Conservation (phyloP, 352 stramenopile species). For the Pythium vanterpoolii region DNA sequence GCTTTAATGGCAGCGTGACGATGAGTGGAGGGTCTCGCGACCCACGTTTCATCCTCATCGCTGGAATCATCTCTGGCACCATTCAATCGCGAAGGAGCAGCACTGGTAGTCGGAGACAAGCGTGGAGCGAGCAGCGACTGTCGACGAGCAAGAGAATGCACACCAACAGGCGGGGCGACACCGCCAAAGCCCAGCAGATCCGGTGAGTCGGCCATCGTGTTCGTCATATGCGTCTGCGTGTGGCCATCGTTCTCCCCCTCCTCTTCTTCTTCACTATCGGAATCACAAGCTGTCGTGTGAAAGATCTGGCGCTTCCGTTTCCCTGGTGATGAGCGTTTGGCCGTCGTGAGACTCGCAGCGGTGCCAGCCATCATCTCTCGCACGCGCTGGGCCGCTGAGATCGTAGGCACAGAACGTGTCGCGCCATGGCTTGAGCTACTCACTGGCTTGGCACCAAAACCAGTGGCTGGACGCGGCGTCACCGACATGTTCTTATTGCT, state of each 20-base stretch:
- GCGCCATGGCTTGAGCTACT: not conserved
- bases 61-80: not conserved
- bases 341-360: not conserved
- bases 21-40: not conserved
- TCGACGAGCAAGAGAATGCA: not conserved
- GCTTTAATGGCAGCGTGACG: not conserved
- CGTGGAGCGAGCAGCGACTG: not conserved
- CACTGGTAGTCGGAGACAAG: too few relatives aligned
- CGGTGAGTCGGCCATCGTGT: constrained; percentile 11
- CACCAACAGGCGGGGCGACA: constrained; percentile 9
- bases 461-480: constrained; percentile 2
- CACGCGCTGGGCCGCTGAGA: constrained; percentile 17
- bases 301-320: constrained; percentile 27
- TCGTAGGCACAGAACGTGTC: constrained; percentile 5
- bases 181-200: constrained; percentile 19
- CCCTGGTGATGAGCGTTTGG: constrained; percentile 2
- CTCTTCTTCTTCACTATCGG: constrained; percentile 11
- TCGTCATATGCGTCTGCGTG: constrained; percentile 13
- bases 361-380: constrained; percentile 8
- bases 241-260: not conserved
- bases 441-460: not conserved
- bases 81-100: not conserved
- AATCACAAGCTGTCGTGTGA: not conserved
- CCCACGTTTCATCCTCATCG: constrained; percentile 7
- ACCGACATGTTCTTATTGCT: constrained; percentile 10